Evolutionary conservation across 768 basidiomycete genomes (phyloP), one percentile per base, ranked within the genome.

Genomic region (Panus rudis): DNA sequence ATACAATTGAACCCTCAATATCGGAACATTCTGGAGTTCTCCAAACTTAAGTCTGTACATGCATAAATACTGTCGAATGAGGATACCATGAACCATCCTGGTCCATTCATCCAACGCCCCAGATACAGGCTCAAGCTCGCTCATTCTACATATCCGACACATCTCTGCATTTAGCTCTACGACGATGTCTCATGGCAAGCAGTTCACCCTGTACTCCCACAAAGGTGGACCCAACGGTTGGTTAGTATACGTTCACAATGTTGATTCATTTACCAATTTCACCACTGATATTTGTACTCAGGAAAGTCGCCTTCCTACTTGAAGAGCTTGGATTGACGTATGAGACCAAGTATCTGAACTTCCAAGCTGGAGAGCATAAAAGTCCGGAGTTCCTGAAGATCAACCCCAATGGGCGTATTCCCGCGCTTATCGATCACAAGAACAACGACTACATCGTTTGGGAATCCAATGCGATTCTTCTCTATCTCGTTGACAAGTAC

Each of bases 341-440:
- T 53, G 54, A 61, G 46, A 27, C 45, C 35, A 38, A 52, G 24
- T 49, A 48, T 48, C 47, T 59, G 43, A 8, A 35, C 33, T 53
- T 59, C 49, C 12, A 20, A 23, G 51, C 48, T 25, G 28, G 30
- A 28, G 60, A 58, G 49, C 57, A 60, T 19, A 62, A 62, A 48
- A 40, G 44, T 13, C 50, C 53, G 5, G 53, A 45, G 20, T 45
- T 47, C 54, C 40, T 46, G 25, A 52, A 60, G 52, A 46, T 53
- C 44, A 63, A 64, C 48, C 62, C 60, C 4, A 63, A 62, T 52
- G 64, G 66, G 1, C 61, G 65, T 16, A 60, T 67, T 34, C 66
- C 66, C 11, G 56, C 63, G 5, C 43, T 68, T 37, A 52, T 61
- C 39, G 63, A 68, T 49, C 56, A 60, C 49, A 47, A 52, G 32